phyloP scores from a whole-genome alignment of 2,329 filamentous ascomycete species.

The Zymoseptoria brevis region DNA sequence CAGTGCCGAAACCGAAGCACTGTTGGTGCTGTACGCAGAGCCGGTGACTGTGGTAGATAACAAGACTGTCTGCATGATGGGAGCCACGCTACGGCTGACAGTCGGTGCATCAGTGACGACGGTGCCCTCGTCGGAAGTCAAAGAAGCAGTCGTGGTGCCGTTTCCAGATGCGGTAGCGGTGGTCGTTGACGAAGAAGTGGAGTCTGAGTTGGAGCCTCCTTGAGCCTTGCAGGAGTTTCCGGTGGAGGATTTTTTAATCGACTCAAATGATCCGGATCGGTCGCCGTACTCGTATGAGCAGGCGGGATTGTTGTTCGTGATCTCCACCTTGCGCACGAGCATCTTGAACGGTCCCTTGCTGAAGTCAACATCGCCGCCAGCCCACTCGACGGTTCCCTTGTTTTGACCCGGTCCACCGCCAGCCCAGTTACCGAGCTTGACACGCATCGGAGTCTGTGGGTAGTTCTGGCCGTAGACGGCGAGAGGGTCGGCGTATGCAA shows the following conservation, averaged over 20 bases:
- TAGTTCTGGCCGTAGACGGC: slow-evolving; percentile 57
- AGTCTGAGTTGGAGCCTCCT: slow-evolving; percentile 18
- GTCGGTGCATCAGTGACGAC: slow-evolving; percentile 22
- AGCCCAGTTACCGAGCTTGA: slow-evolving; percentile 47
- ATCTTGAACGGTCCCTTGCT: slow-evolving; percentile 43
- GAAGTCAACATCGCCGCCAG: slow-evolving; percentile 50
- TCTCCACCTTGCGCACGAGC: slow-evolving; percentile 43
- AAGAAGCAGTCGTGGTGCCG: slow-evolving; percentile 4
- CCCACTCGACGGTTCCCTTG: slow-evolving; percentile 59
- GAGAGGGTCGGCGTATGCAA: slow-evolving; percentile 56
- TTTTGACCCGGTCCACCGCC: slow-evolving; percentile 41
- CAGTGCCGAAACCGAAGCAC: slow-evolving; percentile 18
- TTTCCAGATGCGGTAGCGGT: slow-evolving; percentile 4
- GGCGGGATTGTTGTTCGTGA: slow-evolving; percentile 47
- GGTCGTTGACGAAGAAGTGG: slow-evolving; percentile 2
- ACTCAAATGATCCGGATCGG: slow-evolving; percentile 39
- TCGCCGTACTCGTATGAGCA: slow-evolving; percentile 45
- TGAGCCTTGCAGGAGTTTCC: slow-evolving; percentile 27
- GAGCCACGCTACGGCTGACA: slow-evolving; percentile 19
- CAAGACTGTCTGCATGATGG: slow-evolving; percentile 16
- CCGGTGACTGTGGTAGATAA: slow-evolving; percentile 19
- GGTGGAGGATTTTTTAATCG: slow-evolving; percentile 37
- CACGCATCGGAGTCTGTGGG: slow-evolving; percentile 69
- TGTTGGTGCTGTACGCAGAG: slow-evolving; percentile 21
- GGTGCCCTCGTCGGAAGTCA: slow-evolving; percentile 16